These are phyloP conservation scores for Breynia disticha DNA, from an alignment of 441 rosid genomes.

Conservation along the genomic window DNA sequence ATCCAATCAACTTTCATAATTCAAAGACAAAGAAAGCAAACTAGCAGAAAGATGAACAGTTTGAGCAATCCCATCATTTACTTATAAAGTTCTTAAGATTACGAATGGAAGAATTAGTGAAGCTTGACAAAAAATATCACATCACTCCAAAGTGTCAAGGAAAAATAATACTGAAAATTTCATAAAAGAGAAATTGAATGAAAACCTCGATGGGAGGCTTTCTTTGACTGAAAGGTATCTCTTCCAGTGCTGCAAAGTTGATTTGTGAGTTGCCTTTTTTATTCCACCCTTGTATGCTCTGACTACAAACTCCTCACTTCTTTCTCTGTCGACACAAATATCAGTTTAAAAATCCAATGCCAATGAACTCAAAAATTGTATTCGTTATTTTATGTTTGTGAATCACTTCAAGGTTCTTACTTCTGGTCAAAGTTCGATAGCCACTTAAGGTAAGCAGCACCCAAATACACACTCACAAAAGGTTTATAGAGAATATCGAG, in stretches of 20 bases:
- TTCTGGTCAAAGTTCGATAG: slow-evolving; percentile 54
- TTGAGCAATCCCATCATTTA: too few relatives aligned
- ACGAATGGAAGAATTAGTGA: too few relatives aligned
- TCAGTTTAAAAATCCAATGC: slow-evolving; percentile 10
- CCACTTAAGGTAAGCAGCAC: slow-evolving; percentile 86
- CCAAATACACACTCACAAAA: slow-evolving; percentile 72
- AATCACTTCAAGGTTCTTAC: slow-evolving; percentile 31
- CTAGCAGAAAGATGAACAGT: too few relatives aligned
- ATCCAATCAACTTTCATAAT: too few relatives aligned
- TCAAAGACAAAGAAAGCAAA: too few relatives aligned
- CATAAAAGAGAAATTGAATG: neutral
- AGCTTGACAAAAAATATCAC: too few relatives aligned
- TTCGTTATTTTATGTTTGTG: neutral
- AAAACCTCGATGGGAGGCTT: slow-evolving; percentile 61
- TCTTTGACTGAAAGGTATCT: slow-evolving; percentile 77
- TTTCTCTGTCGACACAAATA: slow-evolving; percentile 40
- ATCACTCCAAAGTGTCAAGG: too few relatives aligned
- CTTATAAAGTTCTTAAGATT: too few relatives aligned
- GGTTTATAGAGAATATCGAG: slow-evolving; percentile 71
- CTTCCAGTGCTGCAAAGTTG: slow-evolving; percentile 81
- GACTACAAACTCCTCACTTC: slow-evolving; percentile 82
- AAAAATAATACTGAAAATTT: too few relatives aligned
- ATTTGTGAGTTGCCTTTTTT: slow-evolving; percentile 73
- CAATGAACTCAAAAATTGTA: neutral
- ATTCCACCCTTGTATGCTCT: slow-evolving; percentile 78